phyloP scores from a whole-genome alignment of 2,329 filamentous ascomycete genomes.

The Colletotrichum gloeosporioides region DNA sequence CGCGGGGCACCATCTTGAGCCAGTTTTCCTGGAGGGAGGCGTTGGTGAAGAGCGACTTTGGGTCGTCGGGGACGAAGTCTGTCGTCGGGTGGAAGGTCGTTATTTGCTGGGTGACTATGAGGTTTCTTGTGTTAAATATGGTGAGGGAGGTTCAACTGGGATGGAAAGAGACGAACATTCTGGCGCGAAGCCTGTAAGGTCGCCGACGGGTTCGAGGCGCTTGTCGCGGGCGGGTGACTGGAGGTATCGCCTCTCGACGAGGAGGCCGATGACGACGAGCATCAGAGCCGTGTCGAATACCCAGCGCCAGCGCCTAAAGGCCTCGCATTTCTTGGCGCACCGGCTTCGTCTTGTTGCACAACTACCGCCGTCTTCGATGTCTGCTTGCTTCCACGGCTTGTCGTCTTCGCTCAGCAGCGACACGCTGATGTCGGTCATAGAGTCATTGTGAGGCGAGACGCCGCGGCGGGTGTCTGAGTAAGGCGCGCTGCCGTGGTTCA shows the following conservation, averaged over 20 bases:
- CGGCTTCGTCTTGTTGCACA: not conserved
- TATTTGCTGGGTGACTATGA: conserved; percentile 42
- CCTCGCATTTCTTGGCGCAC: not conserved
- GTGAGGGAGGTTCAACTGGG: too few species aligned
- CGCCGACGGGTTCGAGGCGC: conserved; percentile 38
- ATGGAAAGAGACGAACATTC: conserved; percentile 29
- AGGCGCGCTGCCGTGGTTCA: not conserved
- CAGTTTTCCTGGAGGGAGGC: conserved; percentile 36
- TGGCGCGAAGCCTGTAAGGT: conserved; percentile 46
- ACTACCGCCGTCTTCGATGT: not conserved
- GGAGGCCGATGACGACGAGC: conserved; percentile 37
- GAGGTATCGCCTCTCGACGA: conserved; percentile 34
- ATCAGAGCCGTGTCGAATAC: conserved; percentile 39
- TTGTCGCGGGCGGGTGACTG: conserved; percentile 9
- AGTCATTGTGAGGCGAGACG: not conserved
- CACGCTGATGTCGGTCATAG: conserved; percentile 13
- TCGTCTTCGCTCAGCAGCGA: conserved; percentile 13
- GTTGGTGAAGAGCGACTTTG: conserved; percentile 42
- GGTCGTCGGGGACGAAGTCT: conserved; percentile 41
- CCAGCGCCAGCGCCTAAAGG: conserved; percentile 24
- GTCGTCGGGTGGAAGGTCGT: conserved; percentile 41
- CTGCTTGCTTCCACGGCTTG: not conserved
- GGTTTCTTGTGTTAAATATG: not conserved
- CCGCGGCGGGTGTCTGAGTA: conserved; percentile 5
- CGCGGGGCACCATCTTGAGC: conserved; percentile 44